Conservation (phyloP, 2,329 filamentous ascomycete species). For the Colletotrichum magnum region DNA sequence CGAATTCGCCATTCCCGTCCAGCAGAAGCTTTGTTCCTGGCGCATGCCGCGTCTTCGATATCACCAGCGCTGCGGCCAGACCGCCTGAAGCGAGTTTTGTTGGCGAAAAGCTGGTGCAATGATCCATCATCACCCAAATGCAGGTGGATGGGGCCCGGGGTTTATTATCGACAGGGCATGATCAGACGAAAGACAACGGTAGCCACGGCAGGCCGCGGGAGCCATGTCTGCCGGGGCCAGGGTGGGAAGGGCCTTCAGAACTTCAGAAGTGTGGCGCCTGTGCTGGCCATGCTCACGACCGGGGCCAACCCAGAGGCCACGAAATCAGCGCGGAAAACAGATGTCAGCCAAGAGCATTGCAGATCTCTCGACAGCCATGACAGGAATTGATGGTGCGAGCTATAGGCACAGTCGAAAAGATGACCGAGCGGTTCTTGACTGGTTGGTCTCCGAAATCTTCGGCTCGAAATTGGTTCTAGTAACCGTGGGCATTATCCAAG, state of each 20-base stretch:
- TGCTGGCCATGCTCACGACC: slow-evolving; percentile 10
- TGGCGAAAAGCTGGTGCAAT: no score
- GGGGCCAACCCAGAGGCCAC: slow-evolving; percentile 26
- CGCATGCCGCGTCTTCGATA: no score
- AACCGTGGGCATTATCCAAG: neutral
- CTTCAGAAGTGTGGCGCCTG: slow-evolving; percentile 20
- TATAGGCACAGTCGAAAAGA: neutral
- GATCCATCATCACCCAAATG: slow-evolving; percentile 6
- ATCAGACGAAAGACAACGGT: slow-evolving; percentile 32
- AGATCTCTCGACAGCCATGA: slow-evolving; percentile 10
- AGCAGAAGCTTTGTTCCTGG: no score
- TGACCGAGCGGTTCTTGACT: neutral
- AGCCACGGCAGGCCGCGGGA: slow-evolving; percentile 10
- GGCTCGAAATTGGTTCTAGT: slow-evolving; percentile 3
- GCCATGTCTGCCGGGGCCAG: slow-evolving; percentile 24
- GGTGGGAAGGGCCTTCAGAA: slow-evolving; percentile 22
- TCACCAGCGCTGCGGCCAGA: no score
- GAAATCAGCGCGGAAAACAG: slow-evolving; percentile 25
- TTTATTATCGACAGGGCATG: slow-evolving; percentile 14
- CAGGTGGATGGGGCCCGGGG: slow-evolving; percentile 4
- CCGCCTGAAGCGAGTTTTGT: no score
- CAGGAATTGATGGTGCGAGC: neutral
- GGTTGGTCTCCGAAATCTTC: neutral
- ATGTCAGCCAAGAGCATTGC: slow-evolving; percentile 26
- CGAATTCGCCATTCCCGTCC: neutral